These are phyloP conservation scores for Neofusicoccum sp. DNA, from an alignment of 2,329 filamentous ascomycete genomes.

Conservation along the genomic window DNA sequence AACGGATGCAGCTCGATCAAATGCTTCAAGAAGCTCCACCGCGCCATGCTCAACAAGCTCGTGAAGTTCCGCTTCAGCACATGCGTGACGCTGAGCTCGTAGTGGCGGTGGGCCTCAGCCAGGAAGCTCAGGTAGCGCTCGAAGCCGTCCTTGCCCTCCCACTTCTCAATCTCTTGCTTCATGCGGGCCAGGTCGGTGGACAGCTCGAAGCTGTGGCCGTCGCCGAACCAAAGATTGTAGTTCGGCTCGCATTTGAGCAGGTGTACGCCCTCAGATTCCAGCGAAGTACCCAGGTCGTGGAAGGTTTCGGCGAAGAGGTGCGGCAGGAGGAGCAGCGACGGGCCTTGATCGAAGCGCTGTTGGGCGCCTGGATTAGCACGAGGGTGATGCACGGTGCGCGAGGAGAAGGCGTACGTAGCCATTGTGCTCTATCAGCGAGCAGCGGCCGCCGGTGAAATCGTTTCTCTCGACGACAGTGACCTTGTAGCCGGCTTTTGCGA, in stretches of 20 bases:
- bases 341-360: constrained; percentile 73
- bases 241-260: constrained; percentile 74
- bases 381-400: not conserved
- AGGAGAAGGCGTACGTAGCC: constrained; percentile 53
- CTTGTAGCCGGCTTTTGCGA: constrained; percentile 68
- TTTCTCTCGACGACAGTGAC: constrained; percentile 84
- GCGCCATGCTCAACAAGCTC: constrained; percentile 59
- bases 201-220: constrained; percentile 65
- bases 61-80: constrained; percentile 70
- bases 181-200: constrained; percentile 70
- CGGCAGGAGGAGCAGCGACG: constrained; percentile 72
- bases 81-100: constrained; percentile 67
- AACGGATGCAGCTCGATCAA: constrained; percentile 68
- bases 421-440: constrained; percentile 63
- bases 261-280: constrained; percentile 67
- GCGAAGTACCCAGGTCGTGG: constrained; percentile 66
- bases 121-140: constrained; percentile 69
- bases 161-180: constrained; percentile 72
- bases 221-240: constrained; percentile 74
- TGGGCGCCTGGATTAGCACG: not conserved
- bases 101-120: constrained; percentile 68
- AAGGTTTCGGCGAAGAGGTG: constrained; percentile 72
- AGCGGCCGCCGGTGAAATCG: constrained; percentile 70
- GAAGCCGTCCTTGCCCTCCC: constrained; percentile 72
- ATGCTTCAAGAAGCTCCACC: constrained; percentile 61